phyloP scores from a whole-genome alignment of 1,139 yeast genomes.

The Taphrina flavorubra region DNA sequence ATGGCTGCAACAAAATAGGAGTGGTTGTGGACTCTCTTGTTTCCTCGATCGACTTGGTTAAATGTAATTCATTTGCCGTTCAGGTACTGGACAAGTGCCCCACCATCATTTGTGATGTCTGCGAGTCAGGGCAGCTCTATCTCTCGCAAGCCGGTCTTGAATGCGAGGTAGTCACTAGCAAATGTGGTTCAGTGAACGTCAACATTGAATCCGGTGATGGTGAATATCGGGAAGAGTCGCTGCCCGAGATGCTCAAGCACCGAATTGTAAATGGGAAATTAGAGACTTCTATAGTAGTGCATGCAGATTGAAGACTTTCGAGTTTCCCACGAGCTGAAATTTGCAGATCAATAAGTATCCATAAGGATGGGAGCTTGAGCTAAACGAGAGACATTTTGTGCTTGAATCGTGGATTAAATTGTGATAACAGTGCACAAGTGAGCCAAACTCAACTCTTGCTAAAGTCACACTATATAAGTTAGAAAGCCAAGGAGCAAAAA shows the following conservation, averaged over 20 bases:
- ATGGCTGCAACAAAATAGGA: conserved; percentile 73
- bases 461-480: too few relatives aligned
- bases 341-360: too few relatives aligned
- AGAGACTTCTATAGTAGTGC: conserved; percentile 63
- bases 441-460: too few relatives aligned
- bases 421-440: too few relatives aligned
- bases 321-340: not conserved
- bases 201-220: conserved; percentile 71
- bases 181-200: conserved; percentile 81
- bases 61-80: conserved; percentile 77
- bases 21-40: conserved; percentile 82
- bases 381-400: too few relatives aligned
- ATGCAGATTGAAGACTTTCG: conserved; percentile 48
- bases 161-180: conserved; percentile 79
- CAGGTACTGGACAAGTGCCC: conserved; percentile 84
- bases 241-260: conserved; percentile 89
- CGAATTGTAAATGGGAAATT: conserved; percentile 58
- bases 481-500: too few relatives aligned
- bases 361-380: too few relatives aligned
- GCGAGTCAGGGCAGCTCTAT: conserved; percentile 83
- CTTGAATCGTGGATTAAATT: too few relatives aligned
- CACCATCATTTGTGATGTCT: conserved; percentile 82
- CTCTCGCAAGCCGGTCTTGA: conserved; percentile 71
- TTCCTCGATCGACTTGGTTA: conserved; percentile 86
- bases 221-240: conserved; percentile 74